Evolutionary conservation across 306 rosid species (phyloP).

Genomic region (Trifolium pratense): DNA sequence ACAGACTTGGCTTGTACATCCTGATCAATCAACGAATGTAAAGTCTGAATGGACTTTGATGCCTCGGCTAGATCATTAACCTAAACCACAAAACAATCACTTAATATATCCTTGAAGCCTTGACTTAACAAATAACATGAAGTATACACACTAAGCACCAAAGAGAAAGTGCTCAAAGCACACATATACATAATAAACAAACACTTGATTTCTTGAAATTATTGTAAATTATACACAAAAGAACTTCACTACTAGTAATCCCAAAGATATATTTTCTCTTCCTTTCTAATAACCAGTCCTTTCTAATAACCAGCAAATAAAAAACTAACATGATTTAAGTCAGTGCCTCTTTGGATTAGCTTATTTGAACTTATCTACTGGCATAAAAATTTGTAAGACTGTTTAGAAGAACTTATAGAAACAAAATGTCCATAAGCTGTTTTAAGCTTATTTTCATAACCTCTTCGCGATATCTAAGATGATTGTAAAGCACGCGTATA

Average conservation of each 20-base stretch:
- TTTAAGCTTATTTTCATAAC: background rate
- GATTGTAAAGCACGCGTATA: background rate
- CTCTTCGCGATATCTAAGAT: background rate
- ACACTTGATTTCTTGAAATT: background rate
- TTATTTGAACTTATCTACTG: background rate
- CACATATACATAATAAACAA: background rate
- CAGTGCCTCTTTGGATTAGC: background rate
- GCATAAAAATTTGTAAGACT: background rate
- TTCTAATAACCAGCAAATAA: background rate
- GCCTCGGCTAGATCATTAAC: slow-evolving; percentile 83
- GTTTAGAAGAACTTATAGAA: background rate
- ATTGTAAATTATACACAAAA: background rate
- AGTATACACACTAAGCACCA: slow-evolving; percentile 6
- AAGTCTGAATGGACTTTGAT: slow-evolving; percentile 66
- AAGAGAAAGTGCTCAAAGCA: background rate
- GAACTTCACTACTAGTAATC: background rate
- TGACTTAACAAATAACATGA: background rate
- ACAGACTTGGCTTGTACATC: slow-evolving; percentile 63
- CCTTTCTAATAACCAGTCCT: slow-evolving; percentile 1
- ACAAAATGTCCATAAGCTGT: background rate
- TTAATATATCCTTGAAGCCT: slow-evolving; percentile 15
- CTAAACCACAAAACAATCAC: slow-evolving; percentile 47
- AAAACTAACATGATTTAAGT: background rate
- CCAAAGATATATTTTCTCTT: background rate
- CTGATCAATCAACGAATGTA: slow-evolving; percentile 67